Evolutionary conservation across 1,284 basidiomycete genomes (phyloP).

Genomic region (Veloboletus limbatus): DNA sequence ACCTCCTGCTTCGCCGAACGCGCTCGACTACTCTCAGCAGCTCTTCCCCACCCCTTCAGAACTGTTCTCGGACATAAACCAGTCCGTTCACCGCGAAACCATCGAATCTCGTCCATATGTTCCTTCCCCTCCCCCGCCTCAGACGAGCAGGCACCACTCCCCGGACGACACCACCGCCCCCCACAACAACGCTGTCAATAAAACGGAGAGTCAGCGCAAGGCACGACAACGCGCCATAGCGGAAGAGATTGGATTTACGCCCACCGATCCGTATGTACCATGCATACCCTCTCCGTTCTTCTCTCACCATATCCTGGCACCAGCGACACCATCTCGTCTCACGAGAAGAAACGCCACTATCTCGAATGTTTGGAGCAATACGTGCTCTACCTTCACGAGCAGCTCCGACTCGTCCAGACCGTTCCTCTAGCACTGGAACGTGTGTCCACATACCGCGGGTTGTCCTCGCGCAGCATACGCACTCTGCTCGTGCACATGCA

Average conservation of each 20-base stretch:
- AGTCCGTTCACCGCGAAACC: conserved; percentile 3
- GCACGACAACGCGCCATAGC: conserved; percentile 52
- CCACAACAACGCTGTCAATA: conserved; percentile 17
- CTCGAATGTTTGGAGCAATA: conserved; percentile 71
- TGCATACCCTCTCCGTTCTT: not conserved
- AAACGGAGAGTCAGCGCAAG: conserved; percentile 47
- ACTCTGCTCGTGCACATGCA: conserved; percentile 66
- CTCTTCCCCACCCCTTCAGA: conserved; percentile 66
- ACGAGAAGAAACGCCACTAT: conserved; percentile 73
- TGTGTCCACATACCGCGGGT: conserved; percentile 51
- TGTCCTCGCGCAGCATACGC: conserved; percentile 56
- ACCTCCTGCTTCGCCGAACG: too few relatives aligned
- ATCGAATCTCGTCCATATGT: conserved; percentile 4
- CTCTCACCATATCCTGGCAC: not conserved
- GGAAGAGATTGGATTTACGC: conserved; percentile 53
- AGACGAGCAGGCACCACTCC: conserved; percentile 10
- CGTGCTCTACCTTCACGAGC: conserved; percentile 60
- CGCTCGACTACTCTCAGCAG: conserved; percentile 28
- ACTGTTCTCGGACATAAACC: conserved; percentile 47
- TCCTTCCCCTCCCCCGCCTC: conserved; percentile 16
- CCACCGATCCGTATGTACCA: conserved; percentile 54
- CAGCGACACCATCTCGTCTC: conserved; percentile 67
- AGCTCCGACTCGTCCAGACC: conserved; percentile 49
- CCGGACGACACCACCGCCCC: conserved; percentile 10
- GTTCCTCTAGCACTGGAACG: conserved; percentile 52